Evolutionary conservation across 169 alveolate genomes (phyloP), one percentile per base, ranked within the genome.

Genomic region (Theileria orientalis): DNA sequence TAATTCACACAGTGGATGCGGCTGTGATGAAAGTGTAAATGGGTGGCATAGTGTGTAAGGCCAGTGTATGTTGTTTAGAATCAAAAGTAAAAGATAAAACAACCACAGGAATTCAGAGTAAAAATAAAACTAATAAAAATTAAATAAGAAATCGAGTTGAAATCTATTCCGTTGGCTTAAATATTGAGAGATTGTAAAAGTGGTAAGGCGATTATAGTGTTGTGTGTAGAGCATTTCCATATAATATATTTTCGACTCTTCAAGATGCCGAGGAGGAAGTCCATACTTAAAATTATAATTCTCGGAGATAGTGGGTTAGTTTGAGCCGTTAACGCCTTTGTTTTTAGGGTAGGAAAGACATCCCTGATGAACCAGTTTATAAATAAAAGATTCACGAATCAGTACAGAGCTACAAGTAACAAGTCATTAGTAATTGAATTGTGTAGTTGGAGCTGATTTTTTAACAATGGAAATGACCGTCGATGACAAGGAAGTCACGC

Each of bases 231-330:
- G 19, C 29, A 40, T 14, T n/a, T 23, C n/a, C 23, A 8, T 25
- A 23, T 19, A 3, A 14, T 44, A n/a, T 47, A 9, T 63, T 8
- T 16, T 8, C 13, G 25, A 13, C 37, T 72, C 16, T 11, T 3
- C 41, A 19, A 60, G 35, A 80, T 72, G 88, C 71, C 74, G 47
- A 60, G 88, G 85, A 92, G 92, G 75, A 92, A 95, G 83, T 92
- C 95, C 57, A 91, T 96, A 46, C 91, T 96, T 63, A 97, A 97
- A 92, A 97, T 96, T 54, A 95, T 97, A 83, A 95, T 96, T 70
- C 93, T 97, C 67, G 99, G 99, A 29, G 99, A 97, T 87, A 96
- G 99, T 90, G 99, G 99, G 98, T 95, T 82, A 19, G 74, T 29
- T 46, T 37, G 54, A 21, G 27, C 47, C 41, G 51, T 21, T 47